Evolutionary conservation across 805 yeast species (phyloP), one percentile per base, ranked within the genome.

Genomic region (Wickerhamiella brachini): DNA sequence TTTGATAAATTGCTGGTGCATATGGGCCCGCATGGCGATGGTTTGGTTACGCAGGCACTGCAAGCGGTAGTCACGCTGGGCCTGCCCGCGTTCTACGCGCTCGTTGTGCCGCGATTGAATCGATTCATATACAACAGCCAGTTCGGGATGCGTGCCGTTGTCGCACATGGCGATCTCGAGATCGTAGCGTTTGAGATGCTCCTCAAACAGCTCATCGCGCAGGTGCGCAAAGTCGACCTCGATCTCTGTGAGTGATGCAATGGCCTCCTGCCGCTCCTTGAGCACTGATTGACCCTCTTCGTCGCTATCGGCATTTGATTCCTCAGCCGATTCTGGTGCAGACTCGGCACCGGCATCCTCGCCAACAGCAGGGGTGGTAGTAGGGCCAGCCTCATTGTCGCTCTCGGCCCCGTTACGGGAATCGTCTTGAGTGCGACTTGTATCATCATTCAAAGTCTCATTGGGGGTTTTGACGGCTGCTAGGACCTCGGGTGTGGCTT

Each of bases 131-230:
- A 84, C 83, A 47, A 77, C 74, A 39, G 85, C 75, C 50, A 90
- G 74, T 59, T 89, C 96, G 0, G 97, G 97, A 66, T 93, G 98
- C 20, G 87, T 77, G 12, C 96, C 96, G 55, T 81, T 83, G 34
- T 81, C 69, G 68, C 97, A 89, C 75, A 90, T 77, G 59, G 83
- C 83, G 54, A 90, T 70, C 65, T 93, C 98, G 45, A 83, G 81
- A 57, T 86, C 85, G 56, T 85, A 73, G 55, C 85, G 77, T 38
- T 76, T 71, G 61, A 89, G 69, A 64, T 86, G 89, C 63, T 88
- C 95, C 54, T 83, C 88, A 65, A 84, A 90, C 48, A 93, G 70
- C 59, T 77, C 76, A 65, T 93, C 97, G 56, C 96, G 78, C 51
- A 90, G 71, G 54, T 77, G 73, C 6, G 97, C 97, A 72, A 89